Percentiles rank a stretch among this genome's conserved stretches.
These are phyloP conservation scores for Diacronema lutheri DNA, from an alignment of 78 protist species.

Conservation along the genomic window DNA sequence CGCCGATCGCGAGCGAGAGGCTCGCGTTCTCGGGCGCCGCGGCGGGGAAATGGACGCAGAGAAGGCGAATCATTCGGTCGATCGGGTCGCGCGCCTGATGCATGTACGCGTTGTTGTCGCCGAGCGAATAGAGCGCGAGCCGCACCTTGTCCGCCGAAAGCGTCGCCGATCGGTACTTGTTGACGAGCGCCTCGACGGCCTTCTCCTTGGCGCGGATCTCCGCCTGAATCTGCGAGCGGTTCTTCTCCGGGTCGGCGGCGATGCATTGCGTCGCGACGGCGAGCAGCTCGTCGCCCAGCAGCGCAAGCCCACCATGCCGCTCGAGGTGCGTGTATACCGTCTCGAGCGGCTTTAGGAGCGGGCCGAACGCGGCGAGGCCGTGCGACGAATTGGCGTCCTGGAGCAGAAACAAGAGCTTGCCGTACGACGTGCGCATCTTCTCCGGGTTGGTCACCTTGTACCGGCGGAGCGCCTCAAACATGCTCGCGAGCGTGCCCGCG, in stretches of 20 bases:
- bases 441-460: slow-evolving; percentile 89
- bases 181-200: slow-evolving; percentile 60
- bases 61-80: slow-evolving; percentile 47
- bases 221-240: slow-evolving; percentile 29
- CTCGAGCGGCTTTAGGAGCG: slow-evolving; percentile 54
- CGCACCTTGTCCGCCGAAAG: slow-evolving; percentile 41
- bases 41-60: slow-evolving; percentile 59
- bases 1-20: slow-evolving; percentile 27
- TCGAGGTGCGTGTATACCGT: slow-evolving; percentile 65
- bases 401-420: slow-evolving; percentile 79
- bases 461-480: slow-evolving; percentile 80
- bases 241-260: slow-evolving; percentile 27
- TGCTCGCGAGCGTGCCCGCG: slow-evolving; percentile 45
- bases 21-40: background rate
- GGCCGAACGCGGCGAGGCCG: background rate
- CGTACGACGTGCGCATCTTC: slow-evolving; percentile 71
- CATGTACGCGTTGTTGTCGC: slow-evolving; percentile 70
- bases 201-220: slow-evolving; percentile 66
- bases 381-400: slow-evolving; percentile 67
- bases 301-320: background rate
- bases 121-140: slow-evolving; percentile 62
- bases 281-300: no score
- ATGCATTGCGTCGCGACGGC: background rate
- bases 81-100: slow-evolving; percentile 63
- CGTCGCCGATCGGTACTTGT: slow-evolving; percentile 5